Conservation (phyloP, 2,329 filamentous ascomycete species). For the Lachnellula suecica region DNA sequence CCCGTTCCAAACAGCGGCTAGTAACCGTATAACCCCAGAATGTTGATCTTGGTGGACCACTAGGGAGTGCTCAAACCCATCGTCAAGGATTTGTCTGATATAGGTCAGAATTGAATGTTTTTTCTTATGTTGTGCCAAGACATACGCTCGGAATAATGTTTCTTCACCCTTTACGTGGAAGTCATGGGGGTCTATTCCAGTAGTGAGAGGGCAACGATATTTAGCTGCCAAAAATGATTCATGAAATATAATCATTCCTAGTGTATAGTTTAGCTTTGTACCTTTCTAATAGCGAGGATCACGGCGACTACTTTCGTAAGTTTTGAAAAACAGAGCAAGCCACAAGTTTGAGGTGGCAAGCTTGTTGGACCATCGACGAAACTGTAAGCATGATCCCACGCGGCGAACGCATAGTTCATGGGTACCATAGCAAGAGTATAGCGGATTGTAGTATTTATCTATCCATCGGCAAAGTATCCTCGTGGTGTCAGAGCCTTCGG, state of each 20-base stretch:
- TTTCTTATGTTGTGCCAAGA: too few species aligned
- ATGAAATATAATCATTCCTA: constrained; percentile 61
- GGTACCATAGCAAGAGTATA: constrained; percentile 49
- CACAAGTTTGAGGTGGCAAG: constrained; percentile 48
- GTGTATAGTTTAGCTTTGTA: neutral
- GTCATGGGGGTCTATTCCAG: constrained; percentile 45
- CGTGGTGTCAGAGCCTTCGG: constrained; percentile 33
- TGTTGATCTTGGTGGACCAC: constrained; percentile 50
- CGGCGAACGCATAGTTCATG: constrained; percentile 55
- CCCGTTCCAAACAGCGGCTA: constrained; percentile 52
- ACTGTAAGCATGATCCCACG: constrained; percentile 46
- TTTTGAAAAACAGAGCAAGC: constrained; percentile 55
- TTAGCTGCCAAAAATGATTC: constrained; percentile 58
- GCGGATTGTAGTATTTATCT: constrained; percentile 25
- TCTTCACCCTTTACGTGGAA: constrained; percentile 48
- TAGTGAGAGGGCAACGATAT: constrained; percentile 45
- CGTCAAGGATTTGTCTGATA: constrained; percentile 55
- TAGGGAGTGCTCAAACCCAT: constrained; percentile 49
- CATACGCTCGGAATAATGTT: constrained; percentile 57
- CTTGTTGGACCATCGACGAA: constrained; percentile 51
- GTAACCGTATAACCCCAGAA: constrained; percentile 50
- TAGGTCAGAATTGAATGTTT: neutral
- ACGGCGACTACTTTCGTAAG: constrained; percentile 54
- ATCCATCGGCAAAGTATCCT: constrained; percentile 33
- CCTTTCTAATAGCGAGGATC: neutral